A percentile compares a stretch with the other conserved stretches of the same genome.
Conservation (phyloP, 345 rosid species). For the Hibiscus trionum region DNA sequence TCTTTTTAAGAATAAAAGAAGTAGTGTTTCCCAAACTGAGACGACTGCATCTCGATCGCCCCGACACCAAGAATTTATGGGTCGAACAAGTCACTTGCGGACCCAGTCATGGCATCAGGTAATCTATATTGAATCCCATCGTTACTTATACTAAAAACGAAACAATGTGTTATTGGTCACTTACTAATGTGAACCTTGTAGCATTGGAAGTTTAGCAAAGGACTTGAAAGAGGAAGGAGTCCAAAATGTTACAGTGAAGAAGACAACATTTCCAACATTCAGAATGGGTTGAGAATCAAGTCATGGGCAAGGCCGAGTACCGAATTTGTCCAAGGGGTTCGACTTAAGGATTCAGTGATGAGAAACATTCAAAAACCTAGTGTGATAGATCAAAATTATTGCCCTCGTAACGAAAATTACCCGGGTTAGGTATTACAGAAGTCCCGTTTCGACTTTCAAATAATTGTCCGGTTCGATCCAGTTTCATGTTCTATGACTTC, state of each 20-base stretch:
- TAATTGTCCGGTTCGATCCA: no score
- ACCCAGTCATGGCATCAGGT: constrained; percentile 30
- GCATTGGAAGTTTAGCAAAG: constrained; percentile 54
- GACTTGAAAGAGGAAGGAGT: constrained; percentile 40
- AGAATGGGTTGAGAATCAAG: constrained; percentile 54
- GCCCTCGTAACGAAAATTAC: constrained; percentile 39
- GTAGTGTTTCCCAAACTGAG: no score
- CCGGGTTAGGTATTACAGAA: constrained; percentile 30
- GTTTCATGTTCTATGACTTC: no score
- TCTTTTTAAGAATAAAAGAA: no score
- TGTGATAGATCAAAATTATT: constrained; percentile 54
- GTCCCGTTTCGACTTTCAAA: background rate
- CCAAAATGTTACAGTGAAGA: constrained; percentile 36
- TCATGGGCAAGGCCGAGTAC: constrained; percentile 61
- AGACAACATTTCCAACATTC: constrained; percentile 27
- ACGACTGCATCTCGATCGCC: constrained; percentile 6
- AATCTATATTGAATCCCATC: background rate
- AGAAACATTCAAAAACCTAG: constrained; percentile 37
- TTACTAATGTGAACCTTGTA: constrained; percentile 12
- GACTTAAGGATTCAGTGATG: constrained; percentile 32
- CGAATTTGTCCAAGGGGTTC: constrained; percentile 39
- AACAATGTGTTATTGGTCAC: background rate
- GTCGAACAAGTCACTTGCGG: constrained; percentile 24
- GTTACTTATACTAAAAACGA: background rate
- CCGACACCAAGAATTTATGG: constrained; percentile 18